These are phyloP conservation scores for Chrysosphaeria jannelii DNA, from an alignment of 2,329 filamentous ascomycete species.

Conservation along the genomic window DNA sequence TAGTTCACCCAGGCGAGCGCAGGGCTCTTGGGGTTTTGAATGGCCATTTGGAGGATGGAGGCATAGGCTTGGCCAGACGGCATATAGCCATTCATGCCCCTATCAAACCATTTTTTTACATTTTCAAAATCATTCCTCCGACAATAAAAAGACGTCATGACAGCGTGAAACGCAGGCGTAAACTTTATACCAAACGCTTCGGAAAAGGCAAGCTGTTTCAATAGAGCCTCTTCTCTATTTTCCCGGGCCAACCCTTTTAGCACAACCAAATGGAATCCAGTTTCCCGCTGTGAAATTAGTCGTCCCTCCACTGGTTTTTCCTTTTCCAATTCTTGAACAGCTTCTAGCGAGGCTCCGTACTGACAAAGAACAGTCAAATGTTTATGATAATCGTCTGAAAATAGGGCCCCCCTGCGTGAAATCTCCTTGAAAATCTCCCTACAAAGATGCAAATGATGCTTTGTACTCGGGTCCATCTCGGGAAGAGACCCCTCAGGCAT, in stretches of 20 bases:
- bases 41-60: slow-evolving; percentile 24
- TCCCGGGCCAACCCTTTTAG: slow-evolving; percentile 31
- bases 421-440: slow-evolving; percentile 14
- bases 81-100: slow-evolving; percentile 13
- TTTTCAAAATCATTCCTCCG: slow-evolving; percentile 22
- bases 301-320: too few species aligned
- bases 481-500: too few species aligned
- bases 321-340: slow-evolving; percentile 13
- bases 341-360: slow-evolving; percentile 24
- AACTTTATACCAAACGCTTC: slow-evolving; percentile 16
- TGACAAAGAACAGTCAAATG: slow-evolving; percentile 19
- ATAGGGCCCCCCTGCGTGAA: slow-evolving; percentile 5
- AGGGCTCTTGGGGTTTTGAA: slow-evolving; percentile 17
- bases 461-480: slow-evolving; percentile 1
- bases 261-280: slow-evolving; percentile 17
- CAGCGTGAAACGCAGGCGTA: slow-evolving; percentile 15
- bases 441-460: slow-evolving; percentile 17
- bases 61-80: too few species aligned
- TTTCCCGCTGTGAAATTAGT: too few species aligned
- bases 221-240: slow-evolving; percentile 23
- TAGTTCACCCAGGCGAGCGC: slow-evolving; percentile 20
- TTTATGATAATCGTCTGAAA: slow-evolving; percentile 10
- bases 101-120: slow-evolving; percentile 37
- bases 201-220: slow-evolving; percentile 12
- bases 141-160: slow-evolving; percentile 33